phyloP scores from a whole-genome alignment of 768 basidiomycete genomes.

The button mushroom (Agaricus bisporus) region DNA sequence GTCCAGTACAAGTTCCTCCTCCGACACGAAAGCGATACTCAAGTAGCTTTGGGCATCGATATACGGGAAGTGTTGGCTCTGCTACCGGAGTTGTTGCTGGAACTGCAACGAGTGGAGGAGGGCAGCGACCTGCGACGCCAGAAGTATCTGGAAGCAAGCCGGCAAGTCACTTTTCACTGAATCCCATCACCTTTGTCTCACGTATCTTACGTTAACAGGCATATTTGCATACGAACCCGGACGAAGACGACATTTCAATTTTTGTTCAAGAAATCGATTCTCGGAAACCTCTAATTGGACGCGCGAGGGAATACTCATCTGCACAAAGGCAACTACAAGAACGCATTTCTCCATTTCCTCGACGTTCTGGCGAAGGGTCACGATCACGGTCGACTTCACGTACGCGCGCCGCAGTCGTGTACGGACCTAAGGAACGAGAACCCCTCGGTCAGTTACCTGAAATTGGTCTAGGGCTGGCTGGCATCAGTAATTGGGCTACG shows the following conservation, averaged over 20 bases:
- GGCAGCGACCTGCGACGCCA: conserved; percentile 11
- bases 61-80: conserved; percentile 29
- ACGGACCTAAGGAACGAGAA: not conserved
- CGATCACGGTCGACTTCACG: not conserved
- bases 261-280: conserved; percentile 76
- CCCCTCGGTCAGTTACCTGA: not conserved
- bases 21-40: conserved; percentile 60
- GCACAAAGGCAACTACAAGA: too few species aligned
- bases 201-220: not conserved
- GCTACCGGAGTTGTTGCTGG: conserved; percentile 12
- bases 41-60: conserved; percentile 73
- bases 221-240: conserved; percentile 30
- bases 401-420: not conserved
- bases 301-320: conserved; percentile 13
- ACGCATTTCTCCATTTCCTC: not conserved
- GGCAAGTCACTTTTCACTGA: not conserved
- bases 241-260: conserved; percentile 73
- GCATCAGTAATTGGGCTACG: conserved; percentile 4
- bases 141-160: not conserved
- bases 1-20: conserved; percentile 15
- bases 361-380: not conserved
- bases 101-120: conserved; percentile 19
- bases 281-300: conserved; percentile 54
- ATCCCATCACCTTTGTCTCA: not conserved
- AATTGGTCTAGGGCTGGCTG: conserved; percentile 4